Evolutionary conservation across 2,329 filamentous ascomycete genomes (phyloP), one percentile per base, ranked within the genome.

Genomic region (Emergomyces africanus): DNA sequence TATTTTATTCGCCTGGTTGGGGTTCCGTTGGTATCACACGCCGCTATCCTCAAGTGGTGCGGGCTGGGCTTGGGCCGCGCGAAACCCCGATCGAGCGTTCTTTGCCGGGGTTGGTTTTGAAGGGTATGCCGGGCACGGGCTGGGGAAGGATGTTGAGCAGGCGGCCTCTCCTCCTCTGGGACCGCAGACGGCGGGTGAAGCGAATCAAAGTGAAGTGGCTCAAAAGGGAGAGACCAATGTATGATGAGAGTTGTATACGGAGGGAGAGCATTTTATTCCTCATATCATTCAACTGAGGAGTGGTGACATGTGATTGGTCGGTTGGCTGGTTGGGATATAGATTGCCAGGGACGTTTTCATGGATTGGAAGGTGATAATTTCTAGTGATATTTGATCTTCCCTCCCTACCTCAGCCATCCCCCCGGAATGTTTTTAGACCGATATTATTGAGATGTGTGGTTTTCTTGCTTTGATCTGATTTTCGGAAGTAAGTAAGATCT

Each of bases 1-100:
- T 9, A 80, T 86, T 15, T 73, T 84, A 50, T 82, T 82, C 42
- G 82, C 88, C 23, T 85, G 85, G 70, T 84, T 92, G 65, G 82
- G 85, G 2, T 96, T 96, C 76, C 80, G 88, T 28, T 89, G 86
- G 76, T 96, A 96, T 69, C 90, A 96, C 69, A 75, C 94, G 10
- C 89, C 90, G 0, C 84, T 95, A 62, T 78, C 77, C 23, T 79
- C 81, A n/a, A 90, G 90, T 6, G 53, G 23, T 18, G 87, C 86
- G 1, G 91, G 91, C 15, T 96, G 90, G 90, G 84, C 89, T 0
- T 96, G 90, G 91, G 90, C 87, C 2, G 85, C 90, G 0, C 80
- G 91, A 56, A 88, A 82, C 66, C 77, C 78, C 49, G 80, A 85
- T 58, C 80, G 89, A 62, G 88, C 89, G 0, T 96, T 91, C 54